Percentiles rank a stretch among this genome's conserved stretches.
phyloP scores from a whole-genome alignment of 352 stramenopile genomes.

The Pythium aphanidermatum region DNA sequence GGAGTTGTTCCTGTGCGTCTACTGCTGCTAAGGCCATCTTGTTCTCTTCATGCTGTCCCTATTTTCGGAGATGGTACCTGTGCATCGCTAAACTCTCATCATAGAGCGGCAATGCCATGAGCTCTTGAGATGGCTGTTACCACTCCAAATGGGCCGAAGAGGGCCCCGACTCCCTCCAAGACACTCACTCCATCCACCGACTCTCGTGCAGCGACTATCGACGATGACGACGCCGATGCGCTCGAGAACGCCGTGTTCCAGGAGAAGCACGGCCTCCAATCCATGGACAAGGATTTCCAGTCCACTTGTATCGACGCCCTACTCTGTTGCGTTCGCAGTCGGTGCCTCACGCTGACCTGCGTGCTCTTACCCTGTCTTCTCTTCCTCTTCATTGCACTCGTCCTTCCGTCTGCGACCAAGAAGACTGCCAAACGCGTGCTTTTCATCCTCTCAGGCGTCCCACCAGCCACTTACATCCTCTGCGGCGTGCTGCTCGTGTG shows the following conservation, averaged over 20 bases:
- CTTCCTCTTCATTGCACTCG: constrained; percentile 48
- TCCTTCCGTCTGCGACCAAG: constrained; percentile 23
- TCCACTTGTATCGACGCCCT: constrained; percentile 35
- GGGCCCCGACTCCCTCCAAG: neutral
- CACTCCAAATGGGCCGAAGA: no score
- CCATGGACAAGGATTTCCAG: constrained; percentile 20
- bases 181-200: neutral
- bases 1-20: no score
- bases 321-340: constrained; percentile 60
- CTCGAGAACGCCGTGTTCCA: constrained; percentile 57
- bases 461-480: constrained; percentile 32
- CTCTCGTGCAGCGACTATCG: constrained; percentile 3
- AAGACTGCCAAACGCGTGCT: constrained; percentile 23
- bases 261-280: constrained; percentile 31
- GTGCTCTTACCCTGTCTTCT: constrained; percentile 45
- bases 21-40: no score
- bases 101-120: no score
- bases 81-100: no score
- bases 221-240: constrained; percentile 21
- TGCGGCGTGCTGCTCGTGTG: constrained; percentile 26
- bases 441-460: constrained; percentile 41
- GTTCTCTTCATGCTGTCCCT: no score
- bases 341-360: constrained; percentile 46
- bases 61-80: no score
- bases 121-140: no score